Evolutionary conservation across 805 yeast species (phyloP).

Genomic region (Isabelozyma gotoi): DNA sequence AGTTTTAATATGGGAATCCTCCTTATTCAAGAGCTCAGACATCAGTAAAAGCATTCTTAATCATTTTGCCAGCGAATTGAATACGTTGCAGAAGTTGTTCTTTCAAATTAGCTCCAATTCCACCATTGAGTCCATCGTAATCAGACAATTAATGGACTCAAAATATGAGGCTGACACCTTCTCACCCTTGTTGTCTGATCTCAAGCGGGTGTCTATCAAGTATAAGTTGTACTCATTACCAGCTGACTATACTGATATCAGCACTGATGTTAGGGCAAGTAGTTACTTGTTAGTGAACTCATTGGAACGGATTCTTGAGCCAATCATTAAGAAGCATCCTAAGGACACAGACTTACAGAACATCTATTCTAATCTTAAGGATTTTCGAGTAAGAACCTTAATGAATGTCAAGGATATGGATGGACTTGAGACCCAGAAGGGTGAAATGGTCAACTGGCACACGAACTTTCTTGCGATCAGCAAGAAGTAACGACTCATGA

Average conservation of each 20-base stretch:
- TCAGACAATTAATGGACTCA: slow-evolving; percentile 3
- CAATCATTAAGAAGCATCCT: background rate
- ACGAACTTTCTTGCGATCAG: background rate
- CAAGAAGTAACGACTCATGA: background rate
- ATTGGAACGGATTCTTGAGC: slow-evolving; percentile 9
- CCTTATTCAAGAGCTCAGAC: slow-evolving; percentile 12
- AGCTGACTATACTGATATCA: slow-evolving; percentile 1
- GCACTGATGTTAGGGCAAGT: slow-evolving; percentile 8
- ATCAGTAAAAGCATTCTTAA: slow-evolving; percentile 15
- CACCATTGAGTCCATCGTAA: slow-evolving; percentile 12
- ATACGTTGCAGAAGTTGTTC: slow-evolving; percentile 23
- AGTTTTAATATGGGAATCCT: slow-evolving; percentile 39
- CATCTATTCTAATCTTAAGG: background rate
- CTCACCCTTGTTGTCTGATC: slow-evolving; percentile 21
- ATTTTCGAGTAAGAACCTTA: background rate
- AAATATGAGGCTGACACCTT: slow-evolving; percentile 1
- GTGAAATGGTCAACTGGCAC: background rate
- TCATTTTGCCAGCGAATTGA: slow-evolving; percentile 13
- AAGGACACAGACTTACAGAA: background rate
- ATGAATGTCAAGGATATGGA: background rate
- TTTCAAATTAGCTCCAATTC: slow-evolving; percentile 18
- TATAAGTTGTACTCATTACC: slow-evolving; percentile 23
- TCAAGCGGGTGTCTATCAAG: slow-evolving; percentile 33
- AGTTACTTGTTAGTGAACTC: slow-evolving; percentile 13
- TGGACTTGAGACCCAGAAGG: too few species aligned